These are phyloP conservation scores for Lepidium aucheri DNA, from an alignment of 345 rosid genomes.

Conservation along the genomic window DNA sequence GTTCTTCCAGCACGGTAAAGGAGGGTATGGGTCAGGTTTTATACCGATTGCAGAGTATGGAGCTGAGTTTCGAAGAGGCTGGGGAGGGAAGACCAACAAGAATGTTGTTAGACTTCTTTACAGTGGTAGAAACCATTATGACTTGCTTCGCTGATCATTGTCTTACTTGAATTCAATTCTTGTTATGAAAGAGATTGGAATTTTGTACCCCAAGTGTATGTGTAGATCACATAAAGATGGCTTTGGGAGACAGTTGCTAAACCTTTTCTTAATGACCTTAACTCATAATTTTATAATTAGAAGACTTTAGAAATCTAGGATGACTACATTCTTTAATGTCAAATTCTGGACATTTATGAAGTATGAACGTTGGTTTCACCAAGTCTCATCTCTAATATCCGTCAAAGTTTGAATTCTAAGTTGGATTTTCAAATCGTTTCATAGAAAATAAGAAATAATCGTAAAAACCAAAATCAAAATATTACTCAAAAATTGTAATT, in stretches of 20 bases:
- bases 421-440: no score
- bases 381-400: neutral
- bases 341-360: neutral
- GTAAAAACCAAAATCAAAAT: no score
- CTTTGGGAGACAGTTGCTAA: neutral
- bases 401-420: no score
- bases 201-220: neutral
- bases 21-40: constrained; percentile 60
- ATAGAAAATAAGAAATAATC: no score
- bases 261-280: neutral
- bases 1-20: constrained; percentile 43
- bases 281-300: neutral
- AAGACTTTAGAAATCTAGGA: no score
- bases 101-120: constrained; percentile 72
- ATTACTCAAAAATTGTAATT: no score
- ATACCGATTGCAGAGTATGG: constrained; percentile 85
- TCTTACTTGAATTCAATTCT: neutral
- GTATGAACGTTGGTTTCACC: neutral
- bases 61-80: constrained; percentile 50
- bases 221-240: neutral
- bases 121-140: constrained; percentile 81
- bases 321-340: no score
- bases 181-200: neutral
- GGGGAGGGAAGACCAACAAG: constrained; percentile 43
- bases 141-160: constrained; percentile 37